Percentiles rank a stretch among this genome's conserved stretches.
These are phyloP conservation scores for Saprolegnia diclina DNA, from an alignment of 352 stramenopile genomes.

Conservation along the genomic window DNA sequence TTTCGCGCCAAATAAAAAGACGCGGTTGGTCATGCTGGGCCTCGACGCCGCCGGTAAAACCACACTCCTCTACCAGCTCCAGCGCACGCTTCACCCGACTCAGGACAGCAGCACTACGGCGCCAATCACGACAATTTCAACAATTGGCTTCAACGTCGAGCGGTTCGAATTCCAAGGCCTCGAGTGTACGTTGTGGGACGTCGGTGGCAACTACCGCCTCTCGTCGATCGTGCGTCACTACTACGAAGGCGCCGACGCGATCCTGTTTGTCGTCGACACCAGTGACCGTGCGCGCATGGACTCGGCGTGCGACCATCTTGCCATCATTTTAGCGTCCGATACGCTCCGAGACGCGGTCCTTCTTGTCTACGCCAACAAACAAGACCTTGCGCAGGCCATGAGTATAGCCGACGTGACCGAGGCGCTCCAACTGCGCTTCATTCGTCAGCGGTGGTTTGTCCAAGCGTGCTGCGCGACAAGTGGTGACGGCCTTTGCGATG, in stretches of 20 bases:
- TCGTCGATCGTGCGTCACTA: slow-evolving; percentile 4
- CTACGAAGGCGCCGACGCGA: slow-evolving; percentile 61
- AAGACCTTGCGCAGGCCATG: slow-evolving; percentile 14
- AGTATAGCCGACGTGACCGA: not conserved
- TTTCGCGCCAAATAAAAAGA: too few species aligned
- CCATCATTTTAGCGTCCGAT: not conserved
- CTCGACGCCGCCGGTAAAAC: slow-evolving; percentile 30
- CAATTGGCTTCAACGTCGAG: slow-evolving; percentile 31
- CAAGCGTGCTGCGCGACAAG: slow-evolving; percentile 7
- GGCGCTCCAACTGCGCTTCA: not conserved
- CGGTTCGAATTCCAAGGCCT: slow-evolving; percentile 25
- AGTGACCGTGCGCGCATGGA: slow-evolving; percentile 23
- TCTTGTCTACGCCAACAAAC: slow-evolving; percentile 26
- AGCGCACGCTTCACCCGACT: not conserved
- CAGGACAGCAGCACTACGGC: not conserved
- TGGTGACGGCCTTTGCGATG: not conserved
- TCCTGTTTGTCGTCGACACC: slow-evolving; percentile 31
- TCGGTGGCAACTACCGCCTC: slow-evolving; percentile 16
- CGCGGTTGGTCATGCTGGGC: slow-evolving; percentile 24
- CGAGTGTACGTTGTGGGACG: slow-evolving; percentile 28
- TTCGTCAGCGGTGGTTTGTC: slow-evolving; percentile 7
- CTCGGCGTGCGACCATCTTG: slow-evolving; percentile 13
- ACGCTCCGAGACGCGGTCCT: not conserved
- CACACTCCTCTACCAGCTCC: slow-evolving; percentile 28
- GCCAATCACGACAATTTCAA: slow-evolving; percentile 25